Evolutionary conservation across 352 stramenopile species (phyloP).

Genomic region (Phytophthora crassamura): DNA sequence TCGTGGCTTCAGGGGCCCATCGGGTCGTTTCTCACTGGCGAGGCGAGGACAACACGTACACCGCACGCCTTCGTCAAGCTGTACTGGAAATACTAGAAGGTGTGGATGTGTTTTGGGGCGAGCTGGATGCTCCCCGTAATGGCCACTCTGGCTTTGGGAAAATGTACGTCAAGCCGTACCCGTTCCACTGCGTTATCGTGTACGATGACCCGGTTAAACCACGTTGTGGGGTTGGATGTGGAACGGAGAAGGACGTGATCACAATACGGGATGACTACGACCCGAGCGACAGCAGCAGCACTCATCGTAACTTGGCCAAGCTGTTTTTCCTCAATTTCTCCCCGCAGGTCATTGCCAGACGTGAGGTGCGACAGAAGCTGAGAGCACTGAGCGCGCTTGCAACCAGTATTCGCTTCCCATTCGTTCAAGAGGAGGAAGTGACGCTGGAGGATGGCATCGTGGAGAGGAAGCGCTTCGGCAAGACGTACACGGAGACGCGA

Average conservation of each 20-base stretch:
- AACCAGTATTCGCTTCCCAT: slow-evolving; percentile 32
- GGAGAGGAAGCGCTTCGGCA: slow-evolving; percentile 24
- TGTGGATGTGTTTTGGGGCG: slow-evolving; percentile 44
- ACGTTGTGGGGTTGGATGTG: not conserved
- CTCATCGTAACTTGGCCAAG: slow-evolving; percentile 26
- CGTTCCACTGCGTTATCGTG: slow-evolving; percentile 46
- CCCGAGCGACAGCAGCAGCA: not conserved
- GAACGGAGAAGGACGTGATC: slow-evolving; percentile 27
- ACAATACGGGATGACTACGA: slow-evolving; percentile 32
- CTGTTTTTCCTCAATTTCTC: slow-evolving; percentile 36
- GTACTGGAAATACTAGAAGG: slow-evolving; percentile 39
- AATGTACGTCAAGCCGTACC: slow-evolving; percentile 47
- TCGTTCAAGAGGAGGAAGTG: slow-evolving; percentile 34
- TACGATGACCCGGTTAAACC: slow-evolving; percentile 37
- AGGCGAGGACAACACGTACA: slow-evolving; percentile 22
- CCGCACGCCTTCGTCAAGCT: slow-evolving; percentile 28
- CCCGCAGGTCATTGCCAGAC: slow-evolving; percentile 13
- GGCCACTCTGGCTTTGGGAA: slow-evolving; percentile 40
- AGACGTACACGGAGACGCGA: slow-evolving; percentile 20
- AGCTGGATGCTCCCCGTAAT: not conserved
- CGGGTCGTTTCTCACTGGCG: slow-evolving; percentile 40
- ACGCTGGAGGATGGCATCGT: slow-evolving; percentile 36
- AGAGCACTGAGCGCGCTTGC: slow-evolving; percentile 26
- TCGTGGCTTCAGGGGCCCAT: slow-evolving; percentile 28
- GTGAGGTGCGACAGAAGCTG: slow-evolving; percentile 34